phyloP scores from a whole-genome alignment of 1,284 basidiomycete genomes.

The Pseudozyma sp. region DNA sequence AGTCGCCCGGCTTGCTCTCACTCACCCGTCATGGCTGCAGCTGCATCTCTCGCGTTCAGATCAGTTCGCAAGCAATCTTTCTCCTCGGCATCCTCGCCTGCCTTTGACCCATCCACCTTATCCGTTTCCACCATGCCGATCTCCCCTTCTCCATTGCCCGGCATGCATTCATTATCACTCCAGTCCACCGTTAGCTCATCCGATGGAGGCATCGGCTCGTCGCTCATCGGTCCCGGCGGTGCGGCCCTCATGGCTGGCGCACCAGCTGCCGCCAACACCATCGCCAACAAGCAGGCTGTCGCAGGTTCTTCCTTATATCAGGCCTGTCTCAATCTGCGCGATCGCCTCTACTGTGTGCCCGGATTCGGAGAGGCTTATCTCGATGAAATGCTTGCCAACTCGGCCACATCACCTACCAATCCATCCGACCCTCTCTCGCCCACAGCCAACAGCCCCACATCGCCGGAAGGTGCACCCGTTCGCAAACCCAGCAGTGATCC shows the following conservation, averaged over 20 bases:
- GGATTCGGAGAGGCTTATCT: slow-evolving; percentile 66
- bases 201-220: slow-evolving; percentile 58
- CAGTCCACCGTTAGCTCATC: slow-evolving; percentile 36
- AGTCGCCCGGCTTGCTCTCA: background rate
- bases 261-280: slow-evolving; percentile 61
- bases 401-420: slow-evolving; percentile 26
- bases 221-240: slow-evolving; percentile 55
- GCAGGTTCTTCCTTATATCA: slow-evolving; percentile 70
- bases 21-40: slow-evolving; percentile 33
- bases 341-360: slow-evolving; percentile 69
- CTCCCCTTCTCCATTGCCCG: slow-evolving; percentile 31
- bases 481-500: slow-evolving; percentile 64
- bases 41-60: slow-evolving; percentile 45
- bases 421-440: slow-evolving; percentile 26
- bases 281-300: slow-evolving; percentile 61
- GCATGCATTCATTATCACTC: slow-evolving; percentile 23
- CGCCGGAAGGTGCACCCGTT: slow-evolving; percentile 14
- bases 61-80: slow-evolving; percentile 49
- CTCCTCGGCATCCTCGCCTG: slow-evolving; percentile 33
- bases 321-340: slow-evolving; percentile 68
- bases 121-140: slow-evolving; percentile 38
- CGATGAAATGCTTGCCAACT: slow-evolving; percentile 32
- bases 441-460: slow-evolving; percentile 25
- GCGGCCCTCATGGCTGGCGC: slow-evolving; percentile 55
- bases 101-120: slow-evolving; percentile 32